phyloP scores from a whole-genome alignment of 2,329 filamentous ascomycete genomes.

The Thielaviopsis populi region DNA sequence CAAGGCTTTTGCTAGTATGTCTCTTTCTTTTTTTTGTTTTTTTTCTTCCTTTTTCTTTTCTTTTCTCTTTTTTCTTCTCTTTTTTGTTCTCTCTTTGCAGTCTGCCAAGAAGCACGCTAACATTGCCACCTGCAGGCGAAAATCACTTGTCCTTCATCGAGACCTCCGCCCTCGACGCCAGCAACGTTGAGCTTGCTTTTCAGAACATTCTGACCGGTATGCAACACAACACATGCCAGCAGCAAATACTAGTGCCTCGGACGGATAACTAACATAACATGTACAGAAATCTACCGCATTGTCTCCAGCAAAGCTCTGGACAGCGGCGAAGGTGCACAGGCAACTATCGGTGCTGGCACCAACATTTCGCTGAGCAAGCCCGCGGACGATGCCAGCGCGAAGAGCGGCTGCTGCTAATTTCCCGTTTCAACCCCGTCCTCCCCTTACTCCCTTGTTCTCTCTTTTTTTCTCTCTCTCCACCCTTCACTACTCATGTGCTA shows the following conservation, averaged over 20 bases:
- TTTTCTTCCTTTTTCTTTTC: neutral
- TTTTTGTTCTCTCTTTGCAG: neutral
- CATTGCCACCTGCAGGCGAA: conserved; percentile 47
- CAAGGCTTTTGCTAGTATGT: conserved; percentile 87
- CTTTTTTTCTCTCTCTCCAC: neutral
- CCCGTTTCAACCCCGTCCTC: conserved; percentile 16
- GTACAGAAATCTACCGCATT: conserved; percentile 92
- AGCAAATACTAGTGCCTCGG: neutral
- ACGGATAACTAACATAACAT: neutral
- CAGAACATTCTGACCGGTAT: conserved; percentile 97
- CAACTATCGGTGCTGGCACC: conserved; percentile 63
- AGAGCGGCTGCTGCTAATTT: conserved; percentile 63
- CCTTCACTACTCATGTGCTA: conserved; percentile 10
- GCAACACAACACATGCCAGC: conserved; percentile 21
- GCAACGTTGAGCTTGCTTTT: conserved; percentile 98
- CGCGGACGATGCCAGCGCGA: conserved; percentile 57
- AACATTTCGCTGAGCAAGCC: conserved; percentile 81
- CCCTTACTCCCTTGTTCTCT: neutral
- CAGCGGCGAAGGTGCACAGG: conserved; percentile 66
- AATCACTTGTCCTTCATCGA: conserved; percentile 99
- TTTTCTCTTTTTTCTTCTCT: neutral
- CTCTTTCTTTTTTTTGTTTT: conserved; percentile 3
- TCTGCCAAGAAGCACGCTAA: neutral
- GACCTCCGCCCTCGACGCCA: conserved; percentile 94
- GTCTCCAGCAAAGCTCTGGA: conserved; percentile 96